These are phyloP conservation scores for Claviceps sorghi DNA, from an alignment of 2,329 filamentous ascomycete genomes.

Conservation along the genomic window DNA sequence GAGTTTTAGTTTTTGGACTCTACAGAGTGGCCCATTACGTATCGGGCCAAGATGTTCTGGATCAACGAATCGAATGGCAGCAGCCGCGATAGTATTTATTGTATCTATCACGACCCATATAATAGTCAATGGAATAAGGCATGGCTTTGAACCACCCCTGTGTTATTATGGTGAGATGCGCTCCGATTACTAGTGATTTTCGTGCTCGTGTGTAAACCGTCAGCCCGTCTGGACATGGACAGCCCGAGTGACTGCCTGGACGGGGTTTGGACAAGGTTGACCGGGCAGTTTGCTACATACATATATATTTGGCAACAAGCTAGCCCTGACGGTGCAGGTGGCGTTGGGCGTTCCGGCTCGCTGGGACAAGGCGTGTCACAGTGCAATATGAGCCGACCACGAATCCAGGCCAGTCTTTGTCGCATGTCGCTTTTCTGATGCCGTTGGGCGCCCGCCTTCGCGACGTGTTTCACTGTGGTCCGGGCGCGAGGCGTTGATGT, in stretches of 20 bases:
- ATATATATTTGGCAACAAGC: background rate
- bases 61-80: background rate
- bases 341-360: background rate
- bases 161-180: background rate
- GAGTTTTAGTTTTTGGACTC: slow-evolving; percentile 2
- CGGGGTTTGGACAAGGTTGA: background rate
- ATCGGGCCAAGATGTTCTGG: background rate
- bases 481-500: background rate
- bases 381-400: background rate
- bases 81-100: background rate
- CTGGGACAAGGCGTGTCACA: slow-evolving; percentile 1
- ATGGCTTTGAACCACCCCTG: background rate
- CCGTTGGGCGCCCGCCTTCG: background rate
- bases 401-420: background rate
- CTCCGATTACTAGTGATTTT: background rate
- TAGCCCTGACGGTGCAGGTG: background rate
- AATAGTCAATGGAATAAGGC: background rate
- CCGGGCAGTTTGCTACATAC: background rate
- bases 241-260: background rate
- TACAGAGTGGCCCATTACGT: background rate
- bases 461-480: background rate
- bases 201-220: too few relatives aligned
- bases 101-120: background rate
- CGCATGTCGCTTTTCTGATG: background rate
- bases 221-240: background rate